Conservation (phyloP, 345 rosid species). For the Conringia planisiliqua region DNA sequence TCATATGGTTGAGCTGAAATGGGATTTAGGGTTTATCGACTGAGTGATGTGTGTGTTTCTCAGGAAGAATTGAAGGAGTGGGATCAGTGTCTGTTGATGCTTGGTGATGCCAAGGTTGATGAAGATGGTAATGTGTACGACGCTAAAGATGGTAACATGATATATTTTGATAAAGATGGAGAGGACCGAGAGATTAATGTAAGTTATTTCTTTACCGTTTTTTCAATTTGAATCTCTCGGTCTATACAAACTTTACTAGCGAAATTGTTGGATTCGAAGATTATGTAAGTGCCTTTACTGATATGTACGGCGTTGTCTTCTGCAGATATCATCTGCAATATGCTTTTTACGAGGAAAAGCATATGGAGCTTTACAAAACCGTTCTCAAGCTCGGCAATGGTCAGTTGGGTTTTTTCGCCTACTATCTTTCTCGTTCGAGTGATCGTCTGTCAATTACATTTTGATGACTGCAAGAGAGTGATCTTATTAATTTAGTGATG, state of each 20-base stretch:
- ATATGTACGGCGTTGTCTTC: neutral
- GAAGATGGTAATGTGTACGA: conserved; percentile 77
- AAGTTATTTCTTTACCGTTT: conserved; percentile 3
- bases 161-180: conserved; percentile 85
- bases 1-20: neutral
- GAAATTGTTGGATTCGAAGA: neutral
- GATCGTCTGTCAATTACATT: neutral
- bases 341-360: conserved; percentile 95
- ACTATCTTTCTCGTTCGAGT: neutral
- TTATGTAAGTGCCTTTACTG: conserved; percentile 1
- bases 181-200: conserved; percentile 96
- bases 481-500: neutral
- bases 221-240: neutral
- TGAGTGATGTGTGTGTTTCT: neutral
- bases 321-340: conserved; percentile 85
- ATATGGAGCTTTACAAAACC: conserved; percentile 86
- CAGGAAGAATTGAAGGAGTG: conserved; percentile 97
- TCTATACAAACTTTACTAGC: neutral
- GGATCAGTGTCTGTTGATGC: conserved; percentile 90
- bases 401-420: conserved; percentile 27
- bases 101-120: conserved; percentile 88
- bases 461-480: neutral
- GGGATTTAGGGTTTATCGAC: conserved; percentile 18
- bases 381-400: conserved; percentile 88
- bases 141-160: conserved; percentile 53